Conservation (phyloP, 345 rosid genomes). For the Melaleuca alternifolia region DNA sequence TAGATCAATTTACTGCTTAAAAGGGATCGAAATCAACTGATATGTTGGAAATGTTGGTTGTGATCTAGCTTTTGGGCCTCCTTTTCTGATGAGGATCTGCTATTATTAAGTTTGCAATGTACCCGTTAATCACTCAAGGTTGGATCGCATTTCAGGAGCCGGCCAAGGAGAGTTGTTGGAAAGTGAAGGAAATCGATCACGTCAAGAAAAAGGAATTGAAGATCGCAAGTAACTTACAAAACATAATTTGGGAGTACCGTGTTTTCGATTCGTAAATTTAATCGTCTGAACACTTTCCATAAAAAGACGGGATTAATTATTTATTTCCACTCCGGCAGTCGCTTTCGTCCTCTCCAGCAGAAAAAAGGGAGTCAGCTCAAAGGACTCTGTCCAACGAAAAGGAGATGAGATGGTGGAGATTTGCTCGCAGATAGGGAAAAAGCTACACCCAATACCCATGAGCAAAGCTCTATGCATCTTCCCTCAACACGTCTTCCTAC, state of each 20-base stretch:
- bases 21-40: not conserved
- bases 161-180: not conserved
- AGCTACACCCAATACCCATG: not conserved
- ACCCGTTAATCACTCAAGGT: not conserved
- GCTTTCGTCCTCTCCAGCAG: not conserved
- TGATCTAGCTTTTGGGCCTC: not conserved
- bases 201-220: not conserved
- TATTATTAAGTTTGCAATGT: not conserved
- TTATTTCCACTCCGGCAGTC: not conserved
- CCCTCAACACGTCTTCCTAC: not conserved
- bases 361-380: not conserved
- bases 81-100: not conserved
- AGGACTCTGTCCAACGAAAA: not conserved
- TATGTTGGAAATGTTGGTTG: not conserved
- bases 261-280: not conserved
- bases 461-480: not conserved
- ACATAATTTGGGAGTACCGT: not conserved
- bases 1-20: not conserved
- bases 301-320: not conserved
- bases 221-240: not conserved
- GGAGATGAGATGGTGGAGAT: not conserved
- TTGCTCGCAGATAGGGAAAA: not conserved
- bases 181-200: not conserved
- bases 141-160: not conserved
- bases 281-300: not conserved